These are phyloP conservation scores for Wallacemonas sp. DNA, from an alignment of 208 protist species.

Conservation along the genomic window DNA sequence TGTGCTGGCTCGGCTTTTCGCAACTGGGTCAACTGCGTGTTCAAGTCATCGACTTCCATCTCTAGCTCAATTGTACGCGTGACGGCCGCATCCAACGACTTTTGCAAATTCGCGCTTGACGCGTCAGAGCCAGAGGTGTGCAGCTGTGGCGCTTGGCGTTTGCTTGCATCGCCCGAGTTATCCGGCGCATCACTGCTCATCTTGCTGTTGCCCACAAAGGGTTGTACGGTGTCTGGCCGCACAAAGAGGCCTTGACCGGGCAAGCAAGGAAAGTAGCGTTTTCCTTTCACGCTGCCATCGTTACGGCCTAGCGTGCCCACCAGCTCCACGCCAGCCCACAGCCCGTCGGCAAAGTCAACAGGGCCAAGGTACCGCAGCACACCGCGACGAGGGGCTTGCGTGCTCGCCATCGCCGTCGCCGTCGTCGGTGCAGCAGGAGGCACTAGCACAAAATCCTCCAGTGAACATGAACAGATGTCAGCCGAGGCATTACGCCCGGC, in stretches of 20 bases:
- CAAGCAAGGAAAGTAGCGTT: constrained; percentile 49
- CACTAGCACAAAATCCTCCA: constrained; percentile 47
- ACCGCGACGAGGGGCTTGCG: constrained; percentile 32
- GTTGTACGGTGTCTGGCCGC: constrained; percentile 41
- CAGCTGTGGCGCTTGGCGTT: too few relatives aligned
- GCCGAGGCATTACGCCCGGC: not conserved
- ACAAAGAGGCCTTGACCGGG: constrained; percentile 63
- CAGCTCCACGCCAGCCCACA: constrained; percentile 65
- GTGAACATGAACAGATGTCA: not conserved
- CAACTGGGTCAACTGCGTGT: not conserved
- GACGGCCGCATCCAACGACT: constrained; percentile 1
- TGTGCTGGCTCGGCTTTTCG: too few relatives aligned
- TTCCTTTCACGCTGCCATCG: constrained; percentile 44
- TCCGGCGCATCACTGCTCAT: not conserved
- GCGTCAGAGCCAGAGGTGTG: too few relatives aligned
- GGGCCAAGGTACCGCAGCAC: constrained; percentile 56
- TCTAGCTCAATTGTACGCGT: constrained; percentile 7
- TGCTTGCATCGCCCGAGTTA: too few relatives aligned
- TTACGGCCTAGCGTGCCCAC: constrained; percentile 47
- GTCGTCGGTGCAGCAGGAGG: constrained; percentile 29
- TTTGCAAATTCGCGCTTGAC: not conserved
- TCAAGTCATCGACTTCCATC: constrained; percentile 9
- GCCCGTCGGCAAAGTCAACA: constrained; percentile 52
- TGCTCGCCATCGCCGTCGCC: too few relatives aligned
- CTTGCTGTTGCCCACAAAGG: constrained; percentile 13